phyloP scores from a whole-genome alignment of 768 basidiomycete genomes.

The Suillus clintonianus region DNA sequence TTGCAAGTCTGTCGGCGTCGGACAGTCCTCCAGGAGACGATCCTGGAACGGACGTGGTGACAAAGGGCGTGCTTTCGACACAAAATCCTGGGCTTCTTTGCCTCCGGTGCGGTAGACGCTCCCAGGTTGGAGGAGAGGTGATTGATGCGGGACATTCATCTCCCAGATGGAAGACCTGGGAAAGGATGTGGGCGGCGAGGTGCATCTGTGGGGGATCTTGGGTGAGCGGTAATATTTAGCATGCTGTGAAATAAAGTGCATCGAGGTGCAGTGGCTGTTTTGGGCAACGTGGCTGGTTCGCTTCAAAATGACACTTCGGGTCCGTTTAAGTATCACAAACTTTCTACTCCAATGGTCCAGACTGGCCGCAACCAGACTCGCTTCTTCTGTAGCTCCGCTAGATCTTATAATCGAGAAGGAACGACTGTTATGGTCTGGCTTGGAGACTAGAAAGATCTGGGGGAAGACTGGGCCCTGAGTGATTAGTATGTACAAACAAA shows the following conservation, averaged over 20 bases:
- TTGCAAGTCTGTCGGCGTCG: conserved; percentile 43
- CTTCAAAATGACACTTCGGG: no score
- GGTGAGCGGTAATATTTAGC: conserved; percentile 30
- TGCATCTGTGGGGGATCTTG: conserved; percentile 78
- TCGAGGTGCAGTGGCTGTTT: background rate
- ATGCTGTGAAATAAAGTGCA: conserved; percentile 37
- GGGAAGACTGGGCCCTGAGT: background rate
- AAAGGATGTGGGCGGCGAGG: conserved; percentile 54
- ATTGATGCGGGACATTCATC: conserved; percentile 34
- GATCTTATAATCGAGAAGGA: background rate
- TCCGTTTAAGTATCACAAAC: no score
- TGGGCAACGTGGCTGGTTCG: no score
- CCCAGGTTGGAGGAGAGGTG: conserved; percentile 42
- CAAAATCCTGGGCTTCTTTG: conserved; percentile 46
- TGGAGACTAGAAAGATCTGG: background rate
- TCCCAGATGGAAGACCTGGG: conserved; percentile 62
- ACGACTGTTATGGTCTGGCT: no score
- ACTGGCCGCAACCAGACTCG: background rate
- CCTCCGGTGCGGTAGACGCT: conserved; percentile 63
- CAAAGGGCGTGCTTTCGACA: conserved; percentile 53
- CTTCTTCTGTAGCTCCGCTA: background rate
- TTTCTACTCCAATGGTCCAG: background rate
- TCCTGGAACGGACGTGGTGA: conserved; percentile 58
- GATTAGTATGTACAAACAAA: background rate
- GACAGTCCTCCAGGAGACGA: conserved; percentile 39